Base-by-base conservation (phyloP, 139 green algal species). In the Chlorella sp. region DNA sequence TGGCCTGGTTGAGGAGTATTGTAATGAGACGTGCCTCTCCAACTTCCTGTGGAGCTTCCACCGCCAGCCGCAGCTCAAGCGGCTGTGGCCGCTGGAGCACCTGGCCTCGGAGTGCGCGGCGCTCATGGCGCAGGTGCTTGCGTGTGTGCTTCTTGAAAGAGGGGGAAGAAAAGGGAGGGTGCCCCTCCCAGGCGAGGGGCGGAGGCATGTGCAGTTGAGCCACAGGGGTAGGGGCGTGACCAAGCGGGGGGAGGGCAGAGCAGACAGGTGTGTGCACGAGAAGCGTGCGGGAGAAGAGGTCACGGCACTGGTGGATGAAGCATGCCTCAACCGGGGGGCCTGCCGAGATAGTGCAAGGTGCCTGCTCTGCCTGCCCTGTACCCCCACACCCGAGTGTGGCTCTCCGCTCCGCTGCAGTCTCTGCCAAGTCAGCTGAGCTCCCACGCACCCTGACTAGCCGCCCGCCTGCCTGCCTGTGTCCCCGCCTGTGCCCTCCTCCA, bases 1-100 rank as follows among this genome's bases (percentile, higher is more conserved):
- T 24, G 84, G 84, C n/a, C 30, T 88, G 16, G 84, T 88, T 39
- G 66, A 88, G 84, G 84, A 88, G 66, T 30, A 39, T 1, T 81
- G 66, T 66, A 57, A 19, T 19, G 22, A 60, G 81, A n/a, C 57
- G 9, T 42, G 34, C n/a, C 57, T 42, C 37, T n/a, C 7, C 57
- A 75, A 30, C 80, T 85, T 85, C 14, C 42, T 85, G 48, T 18
- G 39, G 42, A 85, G 60, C 34, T 11, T 77, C 60, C 30, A 9
- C 24, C 42, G 28, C 39, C 80, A 69, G 80, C 80, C 42, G 1
- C 16, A 19, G 48, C 21, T 16, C n/a, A n/a, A 34, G 21, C 0
- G 3, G 30, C 28, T 86, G 60, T 86, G 82, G 82, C 82, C 64
- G 24, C 26, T 81, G 37, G 24, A 88, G n/a, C 66, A 69, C 68